Base-by-base conservation (phyloP, 805 yeast genomes). In the Saccharomycopsis oosterbeekiorum region DNA sequence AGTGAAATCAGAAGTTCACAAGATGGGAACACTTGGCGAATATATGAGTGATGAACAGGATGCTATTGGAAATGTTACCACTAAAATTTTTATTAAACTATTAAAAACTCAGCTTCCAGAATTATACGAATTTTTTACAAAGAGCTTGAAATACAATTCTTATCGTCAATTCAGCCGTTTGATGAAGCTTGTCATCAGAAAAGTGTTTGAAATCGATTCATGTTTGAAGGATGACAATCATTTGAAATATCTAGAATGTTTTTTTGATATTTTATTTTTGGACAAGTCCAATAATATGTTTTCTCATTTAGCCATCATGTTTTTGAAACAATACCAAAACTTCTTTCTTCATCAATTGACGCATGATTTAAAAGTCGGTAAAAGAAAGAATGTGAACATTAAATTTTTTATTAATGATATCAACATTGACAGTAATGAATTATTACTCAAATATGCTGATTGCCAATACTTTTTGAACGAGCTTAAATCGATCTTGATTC, bases 261-360 rank as follows among this genome's bases (percentile, higher is more conserved):
- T 60, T 40, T 58, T 61, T 11, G 64, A 60, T 47, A 63, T 63
- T 42, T 10, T 56, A 8, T 59, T 63, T 36, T 51, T 63, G 41
- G 65, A 63, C 41, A 63, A 61, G 37, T 59, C 59, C 54, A 59
- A 61, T 51, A 57, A 63, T 42, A 51, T 55, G 39, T 42, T 63
- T 41, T 58, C 57, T 11, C 61, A 63, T 40, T 61, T 63, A 53
- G 40, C 55, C 12, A 50, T 61, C 9, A 29, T 59, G 37, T 61
- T 63, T n/a, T 53, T 63, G 40, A 58, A 61, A 43, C 65, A 56
- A 19, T 59, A 61, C 40, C 58, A 61, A 24, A 42, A n/a, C 4
- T 60, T 56, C 14, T 63, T 63, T 54, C 24, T 61, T 10, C 47
- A 34, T 10, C 42, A 47, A 21, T 55, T 58, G 42, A 50, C 37